A percentile compares a stretch with the other conserved stretches of the same genome.
Conservation (phyloP, 495 filamentous ascomycete species). For the Aspergillus sparsus region DNA sequence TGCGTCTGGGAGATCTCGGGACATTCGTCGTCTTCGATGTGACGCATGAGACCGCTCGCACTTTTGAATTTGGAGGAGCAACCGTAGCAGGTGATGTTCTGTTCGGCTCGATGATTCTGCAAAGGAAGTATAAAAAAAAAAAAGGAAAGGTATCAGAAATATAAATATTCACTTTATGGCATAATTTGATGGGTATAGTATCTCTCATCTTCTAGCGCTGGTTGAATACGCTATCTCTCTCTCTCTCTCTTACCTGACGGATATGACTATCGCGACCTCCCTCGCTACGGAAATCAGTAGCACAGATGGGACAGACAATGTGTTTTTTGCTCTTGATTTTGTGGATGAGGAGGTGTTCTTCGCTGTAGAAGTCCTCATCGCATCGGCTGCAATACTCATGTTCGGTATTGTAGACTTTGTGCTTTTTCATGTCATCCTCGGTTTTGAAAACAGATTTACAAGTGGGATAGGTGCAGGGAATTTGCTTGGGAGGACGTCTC, state of each 20-base stretch:
- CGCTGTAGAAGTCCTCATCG: slow-evolving; percentile 49
- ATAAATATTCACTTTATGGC: not conserved
- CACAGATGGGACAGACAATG: slow-evolving; percentile 54
- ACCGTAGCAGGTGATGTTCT: slow-evolving; percentile 47
- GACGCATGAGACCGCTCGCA: slow-evolving; percentile 48
- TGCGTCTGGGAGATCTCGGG: slow-evolving; percentile 26
- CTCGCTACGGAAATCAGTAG: slow-evolving; percentile 49
- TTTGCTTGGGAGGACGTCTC: slow-evolving; percentile 15
- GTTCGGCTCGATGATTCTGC: slow-evolving; percentile 45
- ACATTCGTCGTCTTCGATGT: slow-evolving; percentile 54
- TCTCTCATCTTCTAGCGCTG: no score
- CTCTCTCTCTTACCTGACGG: slow-evolving; percentile 38
- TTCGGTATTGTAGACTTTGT: slow-evolving; percentile 44
- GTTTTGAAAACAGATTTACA: slow-evolving; percentile 65
- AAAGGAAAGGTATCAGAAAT: not conserved
- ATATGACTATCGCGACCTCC: slow-evolving; percentile 50
- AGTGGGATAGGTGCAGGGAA: slow-evolving; percentile 58
- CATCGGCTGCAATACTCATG: slow-evolving; percentile 56
- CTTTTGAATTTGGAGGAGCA: slow-evolving; percentile 46
- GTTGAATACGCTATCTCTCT: no score
- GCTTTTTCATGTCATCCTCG: slow-evolving; percentile 40
- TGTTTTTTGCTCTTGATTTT: slow-evolving; percentile 44
- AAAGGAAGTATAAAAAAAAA: not conserved
- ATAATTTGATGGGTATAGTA: not conserved
- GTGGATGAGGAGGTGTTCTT: slow-evolving; percentile 43